phyloP scores from a whole-genome alignment of 768 basidiomycete species.

The Leccinum arenicola region DNA sequence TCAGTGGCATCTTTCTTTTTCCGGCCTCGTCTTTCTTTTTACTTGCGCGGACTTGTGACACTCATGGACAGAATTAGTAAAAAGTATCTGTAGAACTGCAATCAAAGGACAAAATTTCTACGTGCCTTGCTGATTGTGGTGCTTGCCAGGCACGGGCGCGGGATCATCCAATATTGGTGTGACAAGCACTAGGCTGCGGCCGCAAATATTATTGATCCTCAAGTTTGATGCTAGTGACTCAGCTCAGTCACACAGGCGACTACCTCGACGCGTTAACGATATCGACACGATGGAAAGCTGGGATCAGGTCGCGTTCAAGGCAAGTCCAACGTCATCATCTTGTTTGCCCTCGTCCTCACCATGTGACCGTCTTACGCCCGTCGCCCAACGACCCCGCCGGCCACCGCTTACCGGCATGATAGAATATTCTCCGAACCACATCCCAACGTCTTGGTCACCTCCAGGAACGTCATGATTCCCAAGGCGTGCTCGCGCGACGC shows the following conservation, averaged over 20 bases:
- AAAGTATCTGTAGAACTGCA: conserved; percentile 2
- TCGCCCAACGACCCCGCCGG: not conserved
- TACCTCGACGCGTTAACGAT: not conserved
- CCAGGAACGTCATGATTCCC: conserved; percentile 66
- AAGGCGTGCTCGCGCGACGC: conserved; percentile 56
- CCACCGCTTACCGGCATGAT: not conserved
- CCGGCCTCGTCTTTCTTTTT: not conserved
- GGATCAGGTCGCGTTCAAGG: conserved; percentile 33
- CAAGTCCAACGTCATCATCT: conserved; percentile 6
- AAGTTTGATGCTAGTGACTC: not conserved
- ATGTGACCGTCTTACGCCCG: not conserved
- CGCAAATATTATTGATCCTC: not conserved
- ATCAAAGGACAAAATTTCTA: not conserved
- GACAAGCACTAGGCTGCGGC: not conserved
- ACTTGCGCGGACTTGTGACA: not conserved
- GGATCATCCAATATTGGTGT: not conserved
- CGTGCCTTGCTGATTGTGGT: not conserved
- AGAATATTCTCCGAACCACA: conserved; percentile 64
- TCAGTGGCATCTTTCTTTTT: not conserved
- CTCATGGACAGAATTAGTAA: not conserved
- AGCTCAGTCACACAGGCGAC: not conserved
- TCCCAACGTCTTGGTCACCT: conserved; percentile 66
- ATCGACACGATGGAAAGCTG: conserved; percentile 24
- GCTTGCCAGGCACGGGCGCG: not conserved
- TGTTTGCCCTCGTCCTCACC: not conserved